Base-by-base conservation (phyloP, 2,329 filamentous ascomycete genomes). In the Colletotrichum sublineola region DNA sequence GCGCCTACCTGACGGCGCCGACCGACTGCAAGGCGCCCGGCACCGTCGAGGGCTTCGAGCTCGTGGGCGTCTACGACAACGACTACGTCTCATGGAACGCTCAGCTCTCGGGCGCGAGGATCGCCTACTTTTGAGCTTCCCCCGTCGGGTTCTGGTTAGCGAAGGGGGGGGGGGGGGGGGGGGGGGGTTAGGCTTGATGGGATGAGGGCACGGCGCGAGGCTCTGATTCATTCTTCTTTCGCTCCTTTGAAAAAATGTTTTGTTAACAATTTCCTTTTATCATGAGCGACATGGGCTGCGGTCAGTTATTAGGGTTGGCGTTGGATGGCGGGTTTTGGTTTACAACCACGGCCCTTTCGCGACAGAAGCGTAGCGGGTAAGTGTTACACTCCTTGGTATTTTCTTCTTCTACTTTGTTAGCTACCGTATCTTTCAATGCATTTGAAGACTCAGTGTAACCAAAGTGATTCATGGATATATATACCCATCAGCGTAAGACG, bases 11-110 rank as follows among this genome's bases (percentile, higher is more conserved):
- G 15, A 72, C 73, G 0, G 52, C 61, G 61, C 64, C 62, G n/a
- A 73, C 68, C 18, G 64, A 68, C 38, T 75, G 74, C 74, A 73
- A 73, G 60, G 48, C 73, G 0, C 48, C 73, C 7, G 73, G 73
- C 6, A 71, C 74, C 36, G 55, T 68, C 4, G 66, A 75, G 64
- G 74, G 63, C 1, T 56, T 74, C 52, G 74, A 75, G 69, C 73
- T 75, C 1, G 74, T 73, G 1, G 73, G 74, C 1, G 73, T 75
- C 14, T 73, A 63, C 20, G 74, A 75, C 14, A 36, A 67, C 9
- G 74, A 75, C 40, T 52, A 66, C 24, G 69, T 75, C 5, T 67
- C 69, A 18, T 75, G 70, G 65, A 57, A 63, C 38, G 55, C 68
- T 12, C 55, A 58, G 18, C 63, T 61, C 33, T 62, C 65, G 18